phyloP scores from a whole-genome alignment of 331 rosid genomes.

The Quercus tomentella region DNA sequence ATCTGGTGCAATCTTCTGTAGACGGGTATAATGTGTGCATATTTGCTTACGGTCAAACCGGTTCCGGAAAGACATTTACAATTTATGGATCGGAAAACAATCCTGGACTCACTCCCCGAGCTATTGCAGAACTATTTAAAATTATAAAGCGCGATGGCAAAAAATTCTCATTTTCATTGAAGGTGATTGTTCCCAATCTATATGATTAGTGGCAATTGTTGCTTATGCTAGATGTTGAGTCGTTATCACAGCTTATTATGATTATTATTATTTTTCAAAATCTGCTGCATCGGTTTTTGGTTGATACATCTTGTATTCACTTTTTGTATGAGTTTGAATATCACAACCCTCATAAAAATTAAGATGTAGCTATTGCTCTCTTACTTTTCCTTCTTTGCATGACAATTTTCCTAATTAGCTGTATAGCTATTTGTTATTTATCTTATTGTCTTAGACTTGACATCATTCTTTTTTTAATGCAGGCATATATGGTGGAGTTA shows the following conservation, averaged over 20 bases:
- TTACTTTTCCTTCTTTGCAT: neutral
- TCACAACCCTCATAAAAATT: neutral
- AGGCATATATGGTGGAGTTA: conserved; percentile 92
- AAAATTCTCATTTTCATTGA: conserved; percentile 79
- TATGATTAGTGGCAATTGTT: conserved; percentile 29
- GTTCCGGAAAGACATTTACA: conserved; percentile 94
- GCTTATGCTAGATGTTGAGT: neutral
- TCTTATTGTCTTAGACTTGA: neutral
- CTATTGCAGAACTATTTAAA: conserved; percentile 74
- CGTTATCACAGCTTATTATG: neutral
- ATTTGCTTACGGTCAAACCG: conserved; percentile 98
- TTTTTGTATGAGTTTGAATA: neutral
- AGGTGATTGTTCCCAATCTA: conserved; percentile 39
- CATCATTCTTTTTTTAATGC: conserved; percentile 19
- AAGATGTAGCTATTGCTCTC: neutral
- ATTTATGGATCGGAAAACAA: conserved; percentile 76
- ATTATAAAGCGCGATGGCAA: conserved; percentile 69
- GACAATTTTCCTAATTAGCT: neutral
- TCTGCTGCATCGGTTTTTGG: too few relatives aligned
- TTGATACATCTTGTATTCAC: neutral
- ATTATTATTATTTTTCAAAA: neutral
- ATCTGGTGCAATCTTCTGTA: conserved; percentile 87
- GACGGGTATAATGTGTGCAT: conserved; percentile 95
- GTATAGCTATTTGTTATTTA: neutral
- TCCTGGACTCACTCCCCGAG: conserved; percentile 90